Evolutionary conservation across 345 rosid genomes (phyloP), one percentile per base, ranked within the genome.

Genomic region (Dovyalis caffra): DNA sequence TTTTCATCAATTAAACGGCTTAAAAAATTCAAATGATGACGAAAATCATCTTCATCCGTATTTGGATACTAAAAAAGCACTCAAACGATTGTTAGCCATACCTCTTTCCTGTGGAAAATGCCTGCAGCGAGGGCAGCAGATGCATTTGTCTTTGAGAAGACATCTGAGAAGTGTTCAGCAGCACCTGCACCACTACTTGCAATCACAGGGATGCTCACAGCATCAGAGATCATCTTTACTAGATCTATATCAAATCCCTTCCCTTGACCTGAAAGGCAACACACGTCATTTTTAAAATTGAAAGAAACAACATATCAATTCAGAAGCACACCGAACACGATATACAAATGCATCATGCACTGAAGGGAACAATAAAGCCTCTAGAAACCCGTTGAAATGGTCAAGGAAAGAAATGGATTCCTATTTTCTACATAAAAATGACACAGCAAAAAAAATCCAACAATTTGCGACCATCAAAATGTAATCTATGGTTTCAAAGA

Each of bases 71-170:
- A 12, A 56, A 34, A 66, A 40, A 20, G 35, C 25, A n/a, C n/a
- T 31, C 1, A 21, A 7, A 4, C 23, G 6, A 60, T 16, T 15
- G 60, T 40, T 32, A 28, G n/a, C 20, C 4, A 72, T 85, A 93
- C 97, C 95, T 93, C 99, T 79, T 96, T 90, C 67, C 98, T 83
- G 57, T 96, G 99, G 88, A 96, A 96, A 83, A 96, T 96, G 72
- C 97, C 97, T 0, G 99, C 99, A 73, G 99, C 99, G 66, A 96
- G 97, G 14, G 95, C 97, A 0, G 97, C 99, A 7, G 98, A 93
- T 72, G 98, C 97, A 74, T 90, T 90, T 72, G 98, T 88, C 82
- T 83, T 83, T 51, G 26, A 77, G 77, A 92, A 96, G 31, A 90
- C 98, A 83, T 91, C 97, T 0, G 94, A 83, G 87, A 95, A 95